Evolutionary conservation across 2,329 filamentous ascomycete genomes (phyloP), one percentile per base, ranked within the genome.

Genomic region (Cytospora mali): DNA sequence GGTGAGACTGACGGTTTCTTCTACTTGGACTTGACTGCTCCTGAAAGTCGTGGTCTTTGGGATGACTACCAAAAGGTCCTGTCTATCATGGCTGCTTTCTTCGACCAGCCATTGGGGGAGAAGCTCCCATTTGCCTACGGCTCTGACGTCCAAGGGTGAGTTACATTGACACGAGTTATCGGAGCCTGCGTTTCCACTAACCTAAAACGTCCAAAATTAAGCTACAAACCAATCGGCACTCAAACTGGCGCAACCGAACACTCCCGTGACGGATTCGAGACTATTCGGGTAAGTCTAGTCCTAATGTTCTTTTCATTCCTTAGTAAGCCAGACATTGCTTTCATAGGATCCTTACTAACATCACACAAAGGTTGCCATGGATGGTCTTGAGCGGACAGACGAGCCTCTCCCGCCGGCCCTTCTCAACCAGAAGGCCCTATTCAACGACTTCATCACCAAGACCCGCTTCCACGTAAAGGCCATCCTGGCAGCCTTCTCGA

Each of bases 141-240:
- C 11, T 50, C 48, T 13, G 48, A 50, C 9, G n/a, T n/a, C 16
- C 48, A 50, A 11, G 48, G 48, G 46, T 49, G 10, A 49, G 46
- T 49, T 49, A 14, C 13, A 50, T 21, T 9, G 5, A 50, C 6
- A 1, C 21, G 16, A 27, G 14, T 6, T 25, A 18, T 9, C 23
- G 21, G 2, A 9, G 13, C n/a, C 4, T 4, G 6, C 4, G 4
- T 27, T 7, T 6, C 3, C 13, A 50, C 48, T 50, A 2, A 50
- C 6, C 23, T 23, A 3, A 21, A 16, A 13, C 46, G 46, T 27
- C n/a, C 2, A 1, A 9, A 27, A 50, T n/a, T 10, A 31, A 27
- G 48, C 18, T 50, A 50, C 21, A 50, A 50, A 21, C 48, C 48
- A 18, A 50, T 50, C 25, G 48, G 48, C 48, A 50, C 48, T 9